Base-by-base conservation (phyloP, 768 basidiomycete species). In the Boletellus sp. region DNA sequence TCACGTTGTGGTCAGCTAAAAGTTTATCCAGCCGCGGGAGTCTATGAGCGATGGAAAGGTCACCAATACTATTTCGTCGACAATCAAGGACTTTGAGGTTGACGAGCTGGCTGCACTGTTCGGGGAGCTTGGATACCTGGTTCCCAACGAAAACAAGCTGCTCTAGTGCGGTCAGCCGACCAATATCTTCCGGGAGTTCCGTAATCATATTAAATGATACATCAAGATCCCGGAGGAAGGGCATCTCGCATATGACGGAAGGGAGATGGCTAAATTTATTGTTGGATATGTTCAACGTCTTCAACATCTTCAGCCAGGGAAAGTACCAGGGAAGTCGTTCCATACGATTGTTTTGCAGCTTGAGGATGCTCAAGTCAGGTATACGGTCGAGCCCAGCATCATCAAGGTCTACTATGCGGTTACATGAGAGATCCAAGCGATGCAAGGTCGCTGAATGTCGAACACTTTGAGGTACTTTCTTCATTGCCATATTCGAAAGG, bases 191-290 rank as follows among this genome's bases (percentile, higher is more conserved):
- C 0, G 94, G 94, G 2, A 98, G 77, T 42, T 84, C 80, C 0
- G 79, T 75, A 50, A 98, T 84, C 66, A 78, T 81, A 72, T 99
- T 99, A 76, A 97, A 97, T 0, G 96, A 98, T 34, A 96, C 75
- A 60, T 98, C 94, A 17, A 99, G 82, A 58, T 94, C 90, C 33
- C 78, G 72, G 17, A 99, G 79, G n/a, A 72, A 77, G 5, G 73
- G 68, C 61, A 98, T 80, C 52, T 85, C 74, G 65, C 80, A 83
- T 23, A 99, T 78, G 32, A 87, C 87, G 0, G 72, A 56, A 0
- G 95, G 95, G 44, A 98, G 75, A 7, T 61, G 62, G 24, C 78
- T 78, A 66, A 97, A 93, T 65, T 92, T 90, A 76, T 98, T 99
- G 70, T 97, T 97, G 47, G 94, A 95, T 50, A 98, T 86, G 70